These are phyloP conservation scores for Aspergillus incahuasiensis DNA, from an alignment of 495 filamentous ascomycete genomes.

Conservation along the genomic window DNA sequence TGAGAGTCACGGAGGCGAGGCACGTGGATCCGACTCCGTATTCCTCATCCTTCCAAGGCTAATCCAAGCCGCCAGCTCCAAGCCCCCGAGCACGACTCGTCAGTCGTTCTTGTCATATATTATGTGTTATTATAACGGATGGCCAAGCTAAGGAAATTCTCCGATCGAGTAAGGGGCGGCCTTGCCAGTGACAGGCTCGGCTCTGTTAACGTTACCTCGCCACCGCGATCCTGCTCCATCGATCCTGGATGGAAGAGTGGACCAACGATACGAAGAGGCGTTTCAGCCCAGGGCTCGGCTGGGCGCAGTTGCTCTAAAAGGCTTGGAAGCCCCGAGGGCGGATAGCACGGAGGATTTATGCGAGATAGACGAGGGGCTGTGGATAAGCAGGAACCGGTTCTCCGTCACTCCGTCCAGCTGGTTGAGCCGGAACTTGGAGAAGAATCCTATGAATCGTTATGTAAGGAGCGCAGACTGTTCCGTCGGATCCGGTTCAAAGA, in stretches of 20 bases:
- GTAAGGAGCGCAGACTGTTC: neutral
- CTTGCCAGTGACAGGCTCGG: neutral
- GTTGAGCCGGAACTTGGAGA: neutral
- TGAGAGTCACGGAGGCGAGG: neutral
- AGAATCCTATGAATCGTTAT: neutral
- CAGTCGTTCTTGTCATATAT: neutral
- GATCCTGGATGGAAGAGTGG: neutral
- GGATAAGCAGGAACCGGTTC: conserved; percentile 15
- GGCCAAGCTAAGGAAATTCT: neutral
- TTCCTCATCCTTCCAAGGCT: neutral
- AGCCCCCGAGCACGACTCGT: no score
- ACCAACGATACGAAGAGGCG: neutral
- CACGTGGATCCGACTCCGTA: neutral
- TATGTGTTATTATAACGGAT: neutral
- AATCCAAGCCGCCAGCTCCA: no score
- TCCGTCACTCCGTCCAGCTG: neutral
- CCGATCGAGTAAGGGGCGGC: neutral
- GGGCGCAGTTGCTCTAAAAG: neutral
- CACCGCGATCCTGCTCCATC: neutral
- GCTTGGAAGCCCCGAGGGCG: neutral
- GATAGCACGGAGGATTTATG: conserved; percentile 1
- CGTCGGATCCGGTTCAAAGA: neutral
- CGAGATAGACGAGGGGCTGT: neutral
- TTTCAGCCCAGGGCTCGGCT: conserved; percentile 4
- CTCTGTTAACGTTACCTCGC: neutral